Base-by-base conservation (phyloP, 495 filamentous ascomycete genomes). In the Aspergillus mulundensis region DNA sequence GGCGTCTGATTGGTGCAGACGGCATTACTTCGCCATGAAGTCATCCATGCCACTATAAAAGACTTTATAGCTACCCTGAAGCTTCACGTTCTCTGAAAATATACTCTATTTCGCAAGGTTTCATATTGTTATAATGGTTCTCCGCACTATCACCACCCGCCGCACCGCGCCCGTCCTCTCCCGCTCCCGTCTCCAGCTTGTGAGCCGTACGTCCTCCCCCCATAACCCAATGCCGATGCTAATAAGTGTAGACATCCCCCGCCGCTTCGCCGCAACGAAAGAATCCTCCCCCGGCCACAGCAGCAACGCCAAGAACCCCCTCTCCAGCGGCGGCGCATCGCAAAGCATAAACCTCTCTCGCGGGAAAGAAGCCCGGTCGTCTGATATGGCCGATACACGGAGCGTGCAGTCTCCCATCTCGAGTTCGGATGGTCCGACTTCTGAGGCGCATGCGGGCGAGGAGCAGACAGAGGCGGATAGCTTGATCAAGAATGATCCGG, bases 321-420 rank as follows among this genome's bases (percentile, higher is more conserved):
- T n/a, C 5, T 52, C 50, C 36, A 52, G 50, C 50, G n/a, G 34
- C 50, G 36, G 36, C 15, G 50, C 36, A 4, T 52, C 50, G 5
- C 50, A 52, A 25, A 24, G 36, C 8, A 52, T 52, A n/a, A 52
- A 52, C 36, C 12, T 52, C 1, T 41, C 50, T 8, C 50, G 50
- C 50, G 50, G 50, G 36, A 52, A 52, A 28, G 50, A 52, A 28
- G 50, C 36, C 5, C 50, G 50, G 1, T 15, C 36, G 19, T 21
- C 32, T 18, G 50, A 52, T 12, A 52, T 12, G 1, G 20, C 50
- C 5, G 36, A 52, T 20, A 52, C 32, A 18, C 18, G 18, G 2
- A 42, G 36, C 19, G 50, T 52, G 50, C 36, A 52, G 50, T 24
- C 18, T 14, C 50, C 50, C 10, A 52, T 52, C 36, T 52, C 50